Percentiles rank a stretch among this genome's conserved stretches.
Conservation (phyloP, 768 basidiomycete species). For the Russula ochroleuca region DNA sequence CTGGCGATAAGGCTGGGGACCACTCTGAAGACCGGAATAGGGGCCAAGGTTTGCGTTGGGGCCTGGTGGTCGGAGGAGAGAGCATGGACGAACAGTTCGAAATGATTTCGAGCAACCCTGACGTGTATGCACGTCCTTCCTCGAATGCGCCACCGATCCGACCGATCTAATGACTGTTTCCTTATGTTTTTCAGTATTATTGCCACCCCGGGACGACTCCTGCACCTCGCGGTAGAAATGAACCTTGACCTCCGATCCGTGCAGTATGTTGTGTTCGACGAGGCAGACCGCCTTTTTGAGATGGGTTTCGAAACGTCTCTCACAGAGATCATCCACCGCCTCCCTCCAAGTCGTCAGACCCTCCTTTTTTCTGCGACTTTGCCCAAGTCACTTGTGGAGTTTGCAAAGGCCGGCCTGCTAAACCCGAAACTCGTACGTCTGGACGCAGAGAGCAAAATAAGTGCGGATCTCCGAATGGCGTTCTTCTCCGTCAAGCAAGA, state of each 20-base stretch:
- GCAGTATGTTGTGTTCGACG: slow-evolving; percentile 92
- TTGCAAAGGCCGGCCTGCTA: slow-evolving; percentile 94
- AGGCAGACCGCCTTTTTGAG: slow-evolving; percentile 97
- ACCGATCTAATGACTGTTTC: not conserved
- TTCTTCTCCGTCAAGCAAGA: slow-evolving; percentile 90
- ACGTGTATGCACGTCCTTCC: slow-evolving; percentile 62
- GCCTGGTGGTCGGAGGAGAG: slow-evolving; percentile 93
- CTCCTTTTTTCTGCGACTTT: slow-evolving; percentile 95
- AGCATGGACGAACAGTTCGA: slow-evolving; percentile 94
- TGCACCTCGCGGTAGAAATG: slow-evolving; percentile 98
- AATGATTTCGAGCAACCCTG: slow-evolving; percentile 90
- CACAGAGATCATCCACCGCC: slow-evolving; percentile 84
- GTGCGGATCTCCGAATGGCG: slow-evolving; percentile 86
- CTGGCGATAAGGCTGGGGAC: slow-evolving; percentile 57
- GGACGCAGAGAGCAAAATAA: slow-evolving; percentile 95
- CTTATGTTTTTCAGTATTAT: slow-evolving; percentile 61
- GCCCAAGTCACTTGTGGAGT: slow-evolving; percentile 93
- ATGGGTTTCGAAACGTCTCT: slow-evolving; percentile 95
- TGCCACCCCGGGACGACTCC: slow-evolving; percentile 93
- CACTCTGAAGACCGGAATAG: slow-evolving; percentile 52
- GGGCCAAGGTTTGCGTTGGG: slow-evolving; percentile 75
- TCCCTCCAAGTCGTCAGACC: slow-evolving; percentile 84
- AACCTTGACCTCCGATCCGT: slow-evolving; percentile 82
- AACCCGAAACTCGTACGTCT: slow-evolving; percentile 95
- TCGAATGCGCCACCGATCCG: slow-evolving; percentile 11